Evolutionary conservation across 495 filamentous ascomycete genomes (phyloP), one percentile per base, ranked within the genome.

Genomic region (Hypoxylon cercidicola): DNA sequence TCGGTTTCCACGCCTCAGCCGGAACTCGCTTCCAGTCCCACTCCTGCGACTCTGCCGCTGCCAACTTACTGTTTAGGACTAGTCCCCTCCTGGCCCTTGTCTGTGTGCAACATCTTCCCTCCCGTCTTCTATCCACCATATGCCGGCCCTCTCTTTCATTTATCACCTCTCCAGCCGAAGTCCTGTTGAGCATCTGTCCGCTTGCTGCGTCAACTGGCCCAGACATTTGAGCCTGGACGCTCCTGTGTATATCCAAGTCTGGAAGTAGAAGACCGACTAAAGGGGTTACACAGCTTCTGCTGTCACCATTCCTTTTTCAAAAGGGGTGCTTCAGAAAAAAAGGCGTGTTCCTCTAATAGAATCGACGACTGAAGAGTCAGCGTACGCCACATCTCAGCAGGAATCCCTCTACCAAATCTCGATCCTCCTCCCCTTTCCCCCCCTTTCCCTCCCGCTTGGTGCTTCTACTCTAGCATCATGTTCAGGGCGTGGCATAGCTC

Each of bases 11-110:
- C 55, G 66, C 66, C 61, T 69, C 66, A 69, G 53, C 65, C 66
- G 66, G 66, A 69, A 69, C 66, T 69, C 66, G 66, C 66, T 65
- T 69, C 66, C 61, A 64, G 66, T 69, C 65, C 66, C 66, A 64
- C 60, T 68, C 58, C 66, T 69, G 66, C 60, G 65, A 60, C 60
- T 60, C 66, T 65, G 61, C 66, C 61, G 66, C 52, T 61, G 40
- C 55, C 59, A 68, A 45, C 65, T 69, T 60, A 69, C 66, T 61
- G 40, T 69, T 69, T 69, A 55, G 66, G 66, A 60, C 52, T 69
- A 69, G 66, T 55, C 47, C 40, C 53, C 46, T 41, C 45, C 49
- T 43, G 61, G 49, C 59, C 59, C 55, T 68, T 59, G 15, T 68
- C 44, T 59, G 45, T 48, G 54, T 68, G 59, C 64, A 58, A 68